Percentiles rank a stretch among this genome's conserved stretches.
Conservation (phyloP, 805 yeast genomes). For the Pichia sporocuriosa region DNA sequence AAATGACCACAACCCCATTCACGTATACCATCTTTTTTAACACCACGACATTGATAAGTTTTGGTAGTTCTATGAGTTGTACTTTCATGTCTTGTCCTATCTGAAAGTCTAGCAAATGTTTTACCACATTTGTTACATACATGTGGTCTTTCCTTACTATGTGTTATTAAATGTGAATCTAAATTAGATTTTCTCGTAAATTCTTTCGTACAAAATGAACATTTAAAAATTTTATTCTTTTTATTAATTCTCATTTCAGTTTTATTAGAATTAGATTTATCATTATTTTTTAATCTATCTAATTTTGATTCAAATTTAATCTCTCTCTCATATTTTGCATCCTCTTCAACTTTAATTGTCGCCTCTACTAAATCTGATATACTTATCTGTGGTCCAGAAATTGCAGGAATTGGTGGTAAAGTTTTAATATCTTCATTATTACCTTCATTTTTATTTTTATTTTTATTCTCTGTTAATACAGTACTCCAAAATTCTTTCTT, state of each 20-base stretch:
- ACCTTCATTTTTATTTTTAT: not conserved
- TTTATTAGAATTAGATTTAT: not conserved
- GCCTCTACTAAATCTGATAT: conserved; percentile 8
- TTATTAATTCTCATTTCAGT: not conserved
- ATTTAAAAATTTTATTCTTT: conserved; percentile 3
- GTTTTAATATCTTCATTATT: not conserved
- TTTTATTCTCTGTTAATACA: too few species aligned
- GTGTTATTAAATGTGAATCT: conserved; percentile 11
- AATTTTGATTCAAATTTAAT: not conserved
- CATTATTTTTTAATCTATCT: not conserved
- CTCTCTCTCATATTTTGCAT: not conserved
- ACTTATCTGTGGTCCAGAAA: not conserved
- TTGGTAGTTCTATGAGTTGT: conserved; percentile 7
- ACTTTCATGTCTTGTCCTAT: conserved; percentile 8
- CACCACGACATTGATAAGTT: conserved; percentile 10
- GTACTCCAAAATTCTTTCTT: too few species aligned
- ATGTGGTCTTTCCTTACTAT: conserved; percentile 5
- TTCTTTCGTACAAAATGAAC: conserved; percentile 5
- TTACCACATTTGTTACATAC: conserved; percentile 7
- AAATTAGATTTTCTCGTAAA: conserved; percentile 10
- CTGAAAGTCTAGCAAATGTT: conserved; percentile 10
- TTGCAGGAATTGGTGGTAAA: not conserved
- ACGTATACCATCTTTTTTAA: not conserved
- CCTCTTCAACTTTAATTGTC: conserved; percentile 5
- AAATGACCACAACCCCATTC: conserved; percentile 14